A percentile compares a stretch with the other conserved stretches of the same genome.
phyloP scores from a whole-genome alignment of 2,329 filamentous ascomycete species.

The Cryphonectria japonica region DNA sequence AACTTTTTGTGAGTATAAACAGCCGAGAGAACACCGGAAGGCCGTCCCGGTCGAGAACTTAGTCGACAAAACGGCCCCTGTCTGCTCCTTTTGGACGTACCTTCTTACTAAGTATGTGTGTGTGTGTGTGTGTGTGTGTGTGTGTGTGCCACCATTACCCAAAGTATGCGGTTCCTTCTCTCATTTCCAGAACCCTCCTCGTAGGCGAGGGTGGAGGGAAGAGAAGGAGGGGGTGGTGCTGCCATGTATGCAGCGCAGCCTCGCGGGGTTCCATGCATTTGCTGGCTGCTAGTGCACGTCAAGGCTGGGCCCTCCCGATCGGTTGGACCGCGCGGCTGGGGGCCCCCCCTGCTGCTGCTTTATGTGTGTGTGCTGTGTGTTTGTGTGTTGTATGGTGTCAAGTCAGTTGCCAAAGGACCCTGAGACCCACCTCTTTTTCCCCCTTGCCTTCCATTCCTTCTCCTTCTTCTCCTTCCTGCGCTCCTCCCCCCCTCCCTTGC shows the following conservation, averaged over 20 bases:
- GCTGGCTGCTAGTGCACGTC: background rate
- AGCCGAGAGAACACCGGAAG: background rate
- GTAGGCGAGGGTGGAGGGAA: background rate
- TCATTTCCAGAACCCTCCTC: background rate
- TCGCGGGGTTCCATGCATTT: background rate
- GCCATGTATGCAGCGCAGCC: background rate
- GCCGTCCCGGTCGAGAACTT: background rate
- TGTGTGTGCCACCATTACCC: background rate
- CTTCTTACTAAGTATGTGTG: background rate
- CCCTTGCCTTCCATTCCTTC: background rate
- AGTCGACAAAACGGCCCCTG: background rate
- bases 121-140: background rate
- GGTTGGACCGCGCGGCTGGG: conserved; percentile 5
- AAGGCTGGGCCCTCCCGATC: background rate
- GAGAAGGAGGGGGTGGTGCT: background rate
- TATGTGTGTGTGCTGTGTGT: background rate
- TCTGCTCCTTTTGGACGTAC: background rate
- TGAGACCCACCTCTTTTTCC: background rate
- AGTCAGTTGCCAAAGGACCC: background rate
- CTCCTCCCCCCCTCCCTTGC: background rate
- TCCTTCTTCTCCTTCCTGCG: too few species aligned
- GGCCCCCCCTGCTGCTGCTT: background rate
- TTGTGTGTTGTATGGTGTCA: background rate
- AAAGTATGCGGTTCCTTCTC: background rate
- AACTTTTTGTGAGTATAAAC: background rate